Percentiles rank a stretch among this genome's conserved stretches.
phyloP scores from a whole-genome alignment of 2,329 filamentous ascomycete genomes.

The Xylariaceae sp. region DNA sequence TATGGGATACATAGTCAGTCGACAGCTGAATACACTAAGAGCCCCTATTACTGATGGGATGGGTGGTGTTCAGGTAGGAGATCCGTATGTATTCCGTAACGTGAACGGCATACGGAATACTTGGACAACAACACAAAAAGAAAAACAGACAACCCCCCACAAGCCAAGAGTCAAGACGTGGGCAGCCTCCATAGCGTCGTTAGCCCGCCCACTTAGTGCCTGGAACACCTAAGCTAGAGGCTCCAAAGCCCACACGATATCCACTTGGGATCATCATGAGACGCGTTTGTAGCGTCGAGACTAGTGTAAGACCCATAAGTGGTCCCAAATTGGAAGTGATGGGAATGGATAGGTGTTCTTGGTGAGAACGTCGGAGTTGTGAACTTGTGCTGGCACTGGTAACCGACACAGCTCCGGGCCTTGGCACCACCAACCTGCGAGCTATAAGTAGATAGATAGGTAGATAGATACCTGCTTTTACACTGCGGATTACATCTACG shows the following conservation, averaged over 20 bases:
- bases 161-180: background rate
- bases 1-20: too few relatives aligned
- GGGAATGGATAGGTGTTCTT: slow-evolving; percentile 3
- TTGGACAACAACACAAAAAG: background rate
- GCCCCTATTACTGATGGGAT: slow-evolving; percentile 1
- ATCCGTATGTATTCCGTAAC: background rate
- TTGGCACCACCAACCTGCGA: slow-evolving; percentile 6
- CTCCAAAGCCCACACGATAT: slow-evolving; percentile 10
- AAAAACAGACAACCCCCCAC: background rate
- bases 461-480: too few relatives aligned
- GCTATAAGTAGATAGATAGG: slow-evolving; percentile 1
- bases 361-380: background rate
- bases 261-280: slow-evolving; percentile 17
- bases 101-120: too few relatives aligned
- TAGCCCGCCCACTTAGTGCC: too few relatives aligned
- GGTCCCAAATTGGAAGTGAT: slow-evolving; percentile 16
- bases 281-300: background rate
- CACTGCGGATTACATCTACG: too few relatives aligned
- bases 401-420: background rate
- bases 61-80: background rate
- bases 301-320: slow-evolving; percentile 2
- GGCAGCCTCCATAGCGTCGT: background rate
- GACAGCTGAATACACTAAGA: background rate
- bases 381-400: background rate
- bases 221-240: background rate